Evolutionary conservation across 1,284 basidiomycete genomes (phyloP).

Genomic region (Ganoderma multipileum): DNA sequence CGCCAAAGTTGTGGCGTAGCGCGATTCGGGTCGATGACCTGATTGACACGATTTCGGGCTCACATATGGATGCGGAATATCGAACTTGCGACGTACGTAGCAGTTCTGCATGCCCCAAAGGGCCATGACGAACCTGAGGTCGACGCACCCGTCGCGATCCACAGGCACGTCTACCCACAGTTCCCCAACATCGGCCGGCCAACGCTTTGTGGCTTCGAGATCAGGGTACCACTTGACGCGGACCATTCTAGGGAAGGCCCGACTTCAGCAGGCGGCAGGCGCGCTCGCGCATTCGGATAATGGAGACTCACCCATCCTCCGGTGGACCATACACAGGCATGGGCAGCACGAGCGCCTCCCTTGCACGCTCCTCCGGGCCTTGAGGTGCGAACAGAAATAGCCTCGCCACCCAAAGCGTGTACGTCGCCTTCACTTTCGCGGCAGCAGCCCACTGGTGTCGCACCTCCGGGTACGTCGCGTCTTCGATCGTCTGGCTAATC

Average conservation of each 20-base stretch:
- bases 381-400: constrained; percentile 7
- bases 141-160: constrained; percentile 14
- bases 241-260: constrained; percentile 2
- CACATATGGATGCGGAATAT: neutral
- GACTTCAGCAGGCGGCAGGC: neutral
- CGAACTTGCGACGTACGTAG: constrained; percentile 15
- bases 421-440: neutral
- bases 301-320: neutral
- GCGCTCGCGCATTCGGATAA: neutral
- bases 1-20: constrained; percentile 4
- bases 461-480: neutral
- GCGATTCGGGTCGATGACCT: constrained; percentile 19
- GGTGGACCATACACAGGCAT: neutral
- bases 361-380: neutral
- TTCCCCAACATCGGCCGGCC: constrained; percentile 17
- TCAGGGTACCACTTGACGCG: constrained; percentile 27
- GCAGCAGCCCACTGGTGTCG: neutral
- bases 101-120: constrained; percentile 29
- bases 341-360: neutral
- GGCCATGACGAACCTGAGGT: constrained; percentile 16
- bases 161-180: constrained; percentile 18
- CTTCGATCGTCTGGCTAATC: neutral
- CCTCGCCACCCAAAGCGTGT: neutral
- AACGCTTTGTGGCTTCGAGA: constrained; percentile 3
- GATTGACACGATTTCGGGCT: neutral